Base-by-base conservation (phyloP, 2,329 filamentous ascomycete genomes). In the Arthrinium phaeospermum region DNA sequence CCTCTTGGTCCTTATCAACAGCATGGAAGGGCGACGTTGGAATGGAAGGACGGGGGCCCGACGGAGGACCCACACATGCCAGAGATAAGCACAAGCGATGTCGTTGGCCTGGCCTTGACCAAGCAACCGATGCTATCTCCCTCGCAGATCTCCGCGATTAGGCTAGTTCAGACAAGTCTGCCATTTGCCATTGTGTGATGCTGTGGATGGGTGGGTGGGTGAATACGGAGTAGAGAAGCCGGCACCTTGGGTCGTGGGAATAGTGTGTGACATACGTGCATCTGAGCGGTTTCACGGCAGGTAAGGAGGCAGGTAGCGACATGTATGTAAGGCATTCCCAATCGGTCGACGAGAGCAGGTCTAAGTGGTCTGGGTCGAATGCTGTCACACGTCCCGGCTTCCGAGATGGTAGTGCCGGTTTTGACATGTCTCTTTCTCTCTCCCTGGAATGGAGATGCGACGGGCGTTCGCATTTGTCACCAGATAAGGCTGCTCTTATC, bases 51-150 rank as follows among this genome's bases (percentile, higher is more conserved):
- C 69, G 68, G 71, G 37, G 37, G 10, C 37, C 37, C 37, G 37
- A 61, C 51, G 19, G 70, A 41, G 64, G 67, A 51, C 68, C 73
- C 72, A 72, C 73, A n/a, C 53, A 70, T 45, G 46, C 53, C 24
- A 75, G 73, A 77, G 76, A 77, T 77, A 77, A 77, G 75, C 71
- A 75, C 67, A 53, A 45, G 53, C 37, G 71, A 69, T 74, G 71
- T 76, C 72, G 76, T 74, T 77, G 76, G 76, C 70, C 73, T 72
- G 47, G 41, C 27, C 34, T 10, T 27, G 61, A 49, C 61, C 34
- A 68, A 41, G 24, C 12, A 41, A 41, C 10, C 37, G 37, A 41
- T 41, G 37, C 67, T 46, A 46, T 68, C 67, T 47, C n/a, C 70
- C 71, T 68, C n/a, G 70, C n/a, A 68, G 71, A 74, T 75, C 71